Conservation (phyloP, 768 basidiomycete species). For the Trametes sanguinea region DNA sequence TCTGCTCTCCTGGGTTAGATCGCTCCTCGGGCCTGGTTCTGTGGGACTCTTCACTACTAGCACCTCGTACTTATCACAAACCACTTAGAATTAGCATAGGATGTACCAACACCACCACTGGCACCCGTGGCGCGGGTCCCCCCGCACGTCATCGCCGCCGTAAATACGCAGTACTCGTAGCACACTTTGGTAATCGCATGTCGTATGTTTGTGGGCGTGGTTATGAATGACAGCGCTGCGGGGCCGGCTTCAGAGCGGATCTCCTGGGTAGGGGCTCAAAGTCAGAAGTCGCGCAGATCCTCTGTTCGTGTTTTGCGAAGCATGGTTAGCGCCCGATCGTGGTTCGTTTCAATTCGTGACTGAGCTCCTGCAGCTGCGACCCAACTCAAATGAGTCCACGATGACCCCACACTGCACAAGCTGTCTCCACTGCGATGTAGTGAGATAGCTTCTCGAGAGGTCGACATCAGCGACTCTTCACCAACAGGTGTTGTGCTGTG, state of each 20-base stretch:
- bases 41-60: constrained; percentile 6
- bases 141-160: constrained; percentile 1
- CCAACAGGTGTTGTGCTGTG: neutral
- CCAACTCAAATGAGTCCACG: neutral
- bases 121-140: neutral
- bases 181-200: constrained; percentile 9
- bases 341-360: no score
- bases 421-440: neutral
- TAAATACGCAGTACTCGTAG: constrained; percentile 17
- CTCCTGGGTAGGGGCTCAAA: neutral
- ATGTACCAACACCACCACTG: constrained; percentile 14
- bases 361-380: neutral
- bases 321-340: neutral
- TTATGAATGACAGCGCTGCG: neutral
- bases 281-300: constrained; percentile 4
- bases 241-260: neutral
- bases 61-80: neutral
- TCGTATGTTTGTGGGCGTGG: neutral
- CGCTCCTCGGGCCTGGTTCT: constrained; percentile 2
- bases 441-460: neutral
- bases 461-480: neutral
- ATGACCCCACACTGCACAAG: neutral
- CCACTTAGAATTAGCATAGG: constrained; percentile 16
- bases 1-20: neutral
- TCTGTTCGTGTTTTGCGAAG: neutral